Conservation (phyloP, 2,329 filamentous ascomycete species). For the Apiospora aurea region DNA sequence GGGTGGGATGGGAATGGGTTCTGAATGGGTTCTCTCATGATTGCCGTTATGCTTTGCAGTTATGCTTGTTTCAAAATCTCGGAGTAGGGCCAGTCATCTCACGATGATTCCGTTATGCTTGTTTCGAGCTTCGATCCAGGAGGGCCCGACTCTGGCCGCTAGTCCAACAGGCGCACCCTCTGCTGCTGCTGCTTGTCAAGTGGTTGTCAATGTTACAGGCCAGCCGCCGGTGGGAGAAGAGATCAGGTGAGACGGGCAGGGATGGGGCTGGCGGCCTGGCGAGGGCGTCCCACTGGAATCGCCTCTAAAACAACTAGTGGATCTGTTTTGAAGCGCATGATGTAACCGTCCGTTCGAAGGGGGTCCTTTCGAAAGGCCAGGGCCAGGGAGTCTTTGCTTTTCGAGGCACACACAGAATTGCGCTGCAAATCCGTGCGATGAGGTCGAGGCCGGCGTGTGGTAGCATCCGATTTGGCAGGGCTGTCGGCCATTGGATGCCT, state of each 20-base stretch:
- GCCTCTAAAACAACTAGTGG: constrained; percentile 21
- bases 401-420: not conserved
- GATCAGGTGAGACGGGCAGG: not conserved
- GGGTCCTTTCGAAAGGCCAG: not conserved
- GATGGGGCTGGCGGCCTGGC: not conserved
- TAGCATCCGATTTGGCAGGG: not conserved
- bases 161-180: not conserved
- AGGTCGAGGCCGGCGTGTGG: not conserved
- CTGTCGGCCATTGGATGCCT: not conserved
- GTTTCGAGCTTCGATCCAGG: constrained; percentile 4
- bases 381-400: not conserved
- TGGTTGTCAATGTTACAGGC: constrained; percentile 4
- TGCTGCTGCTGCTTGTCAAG: not conserved
- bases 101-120: constrained; percentile 17
- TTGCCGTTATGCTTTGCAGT: constrained; percentile 15
- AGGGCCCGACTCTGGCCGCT: not conserved
- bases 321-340: constrained; percentile 16
- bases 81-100: constrained; percentile 1
- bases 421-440: not conserved
- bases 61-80: constrained; percentile 21
- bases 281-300: not conserved
- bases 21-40: constrained; percentile 10
- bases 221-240: not conserved
- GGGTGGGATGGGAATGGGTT: not conserved
- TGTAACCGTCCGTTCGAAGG: not conserved